Evolutionary conservation across 2,329 filamentous ascomycete species (phyloP).

Genomic region (Byssoonygena ceratinophila): DNA sequence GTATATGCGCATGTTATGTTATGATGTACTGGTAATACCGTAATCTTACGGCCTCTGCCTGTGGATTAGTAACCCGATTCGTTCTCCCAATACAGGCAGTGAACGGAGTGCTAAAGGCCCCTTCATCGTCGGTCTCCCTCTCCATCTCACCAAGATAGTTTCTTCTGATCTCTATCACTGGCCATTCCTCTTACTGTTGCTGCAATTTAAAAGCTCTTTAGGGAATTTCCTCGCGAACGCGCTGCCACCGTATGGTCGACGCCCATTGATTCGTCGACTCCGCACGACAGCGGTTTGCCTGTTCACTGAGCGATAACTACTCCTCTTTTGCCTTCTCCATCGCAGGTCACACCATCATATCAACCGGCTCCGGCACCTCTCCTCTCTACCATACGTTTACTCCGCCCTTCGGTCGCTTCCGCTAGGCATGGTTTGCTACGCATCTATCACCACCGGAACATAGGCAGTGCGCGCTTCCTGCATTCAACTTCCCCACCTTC

Average conservation of each 20-base stretch:
- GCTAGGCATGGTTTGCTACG: slow-evolving; percentile 35
- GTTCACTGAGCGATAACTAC: background rate
- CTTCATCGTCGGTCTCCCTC: slow-evolving; percentile 6
- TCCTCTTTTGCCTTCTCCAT: slow-evolving; percentile 5
- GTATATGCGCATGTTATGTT: background rate
- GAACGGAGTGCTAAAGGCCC: background rate
- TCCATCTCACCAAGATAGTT: background rate
- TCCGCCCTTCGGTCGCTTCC: slow-evolving; percentile 8
- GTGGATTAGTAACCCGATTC: slow-evolving; percentile 1
- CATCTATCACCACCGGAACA: slow-evolving; percentile 29
- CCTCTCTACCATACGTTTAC: background rate
- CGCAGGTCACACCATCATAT: background rate
- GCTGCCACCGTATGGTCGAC: slow-evolving; percentile 1
- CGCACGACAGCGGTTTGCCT: slow-evolving; percentile 9
- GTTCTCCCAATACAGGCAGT: slow-evolving; percentile 8
- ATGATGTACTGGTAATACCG: slow-evolving; percentile 6
- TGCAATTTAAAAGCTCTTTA: background rate
- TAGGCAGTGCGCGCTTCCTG: slow-evolving; percentile 26
- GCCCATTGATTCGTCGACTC: slow-evolving; percentile 1
- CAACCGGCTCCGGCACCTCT: background rate
- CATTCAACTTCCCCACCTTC: slow-evolving; percentile 30
- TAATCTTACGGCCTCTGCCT: slow-evolving; percentile 1
- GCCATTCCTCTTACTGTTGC: background rate
- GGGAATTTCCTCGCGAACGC: background rate
- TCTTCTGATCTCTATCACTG: slow-evolving; percentile 5